These are phyloP conservation scores for Cyclotella kingstonii DNA, from an alignment of 108 stramenopile species.

Conservation along the genomic window DNA sequence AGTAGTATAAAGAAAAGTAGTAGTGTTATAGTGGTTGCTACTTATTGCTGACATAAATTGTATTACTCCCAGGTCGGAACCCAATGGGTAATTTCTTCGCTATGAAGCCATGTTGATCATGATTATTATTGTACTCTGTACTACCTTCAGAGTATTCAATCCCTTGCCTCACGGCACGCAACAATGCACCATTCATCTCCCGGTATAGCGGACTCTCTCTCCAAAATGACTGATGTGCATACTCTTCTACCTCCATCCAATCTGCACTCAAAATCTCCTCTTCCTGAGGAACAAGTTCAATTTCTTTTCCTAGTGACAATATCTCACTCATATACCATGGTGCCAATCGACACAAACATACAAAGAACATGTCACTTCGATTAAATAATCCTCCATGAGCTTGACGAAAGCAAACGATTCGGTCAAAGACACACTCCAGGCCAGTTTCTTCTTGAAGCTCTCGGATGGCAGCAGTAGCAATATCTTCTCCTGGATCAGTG, in stretches of 20 bases:
- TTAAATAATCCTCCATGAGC: constrained; percentile 53
- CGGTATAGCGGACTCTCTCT: constrained; percentile 56
- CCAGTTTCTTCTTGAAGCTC: constrained; percentile 83
- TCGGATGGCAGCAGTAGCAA: constrained; percentile 68
- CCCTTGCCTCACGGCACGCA: constrained; percentile 28
- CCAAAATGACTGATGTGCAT: constrained; percentile 65
- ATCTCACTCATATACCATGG: constrained; percentile 24
- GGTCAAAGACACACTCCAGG: constrained; percentile 48
- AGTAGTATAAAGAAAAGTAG: no score
- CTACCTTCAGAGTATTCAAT: constrained; percentile 3
- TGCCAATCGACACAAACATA: constrained; percentile 54
- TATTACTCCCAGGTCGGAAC: constrained; percentile 47
- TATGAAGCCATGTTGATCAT: constrained; percentile 37
- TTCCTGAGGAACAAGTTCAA: constrained; percentile 45
- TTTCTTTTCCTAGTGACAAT: constrained; percentile 21
- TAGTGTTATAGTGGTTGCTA: no score
- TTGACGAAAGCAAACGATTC: constrained; percentile 68
- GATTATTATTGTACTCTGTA: constrained; percentile 4
- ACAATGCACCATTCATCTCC: constrained; percentile 68
- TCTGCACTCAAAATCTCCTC: constrained; percentile 78
- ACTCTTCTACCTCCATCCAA: constrained; percentile 78
- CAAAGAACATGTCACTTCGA: constrained; percentile 74
- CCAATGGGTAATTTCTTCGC: constrained; percentile 43
- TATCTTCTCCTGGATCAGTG: constrained; percentile 80
- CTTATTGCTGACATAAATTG: constrained; percentile 48